phyloP scores from a whole-genome alignment of 768 basidiomycete genomes.

The Pholiota conissans region DNA sequence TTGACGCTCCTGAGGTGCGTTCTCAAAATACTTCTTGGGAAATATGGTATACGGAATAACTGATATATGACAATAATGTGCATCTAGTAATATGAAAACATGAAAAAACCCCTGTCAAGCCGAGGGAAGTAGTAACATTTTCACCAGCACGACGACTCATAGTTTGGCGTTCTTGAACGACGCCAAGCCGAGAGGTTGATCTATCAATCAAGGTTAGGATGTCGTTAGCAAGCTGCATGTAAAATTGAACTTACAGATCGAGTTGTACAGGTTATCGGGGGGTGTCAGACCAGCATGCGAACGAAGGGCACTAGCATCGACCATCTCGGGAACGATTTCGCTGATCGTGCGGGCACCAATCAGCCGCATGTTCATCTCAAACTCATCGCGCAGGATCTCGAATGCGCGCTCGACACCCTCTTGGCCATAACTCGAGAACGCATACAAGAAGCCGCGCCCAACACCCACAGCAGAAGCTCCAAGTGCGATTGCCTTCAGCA shows the following conservation, averaged over 20 bases:
- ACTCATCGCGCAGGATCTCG: constrained; percentile 86
- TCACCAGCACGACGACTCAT: too few relatives aligned
- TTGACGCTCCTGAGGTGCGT: too few relatives aligned
- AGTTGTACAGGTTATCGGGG: constrained; percentile 65
- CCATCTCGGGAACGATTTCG: constrained; percentile 26
- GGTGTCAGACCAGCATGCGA: constrained; percentile 69
- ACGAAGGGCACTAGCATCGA: constrained; percentile 64
- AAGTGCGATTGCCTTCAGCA: constrained; percentile 75
- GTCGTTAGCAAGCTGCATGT: too few relatives aligned
- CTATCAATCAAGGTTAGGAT: too few relatives aligned
- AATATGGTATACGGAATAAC: too few relatives aligned
- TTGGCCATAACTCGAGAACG: constrained; percentile 83
- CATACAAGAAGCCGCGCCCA: constrained; percentile 84
- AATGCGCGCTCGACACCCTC: constrained; percentile 84
- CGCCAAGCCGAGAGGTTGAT: too few relatives aligned
- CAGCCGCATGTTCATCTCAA: constrained; percentile 52
- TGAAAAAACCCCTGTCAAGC: too few relatives aligned
- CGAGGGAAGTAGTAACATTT: too few relatives aligned
- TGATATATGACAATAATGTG: too few relatives aligned
- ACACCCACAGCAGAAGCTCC: constrained; percentile 72
- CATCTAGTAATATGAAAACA: too few relatives aligned
- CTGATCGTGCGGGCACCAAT: neutral
- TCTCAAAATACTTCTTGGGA: too few relatives aligned
- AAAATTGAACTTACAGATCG: constrained; percentile 68
- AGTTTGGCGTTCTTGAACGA: too few relatives aligned